Evolutionary conservation across 2,329 filamentous ascomycete genomes (phyloP).

Genomic region (Aspergillus unguis): DNA sequence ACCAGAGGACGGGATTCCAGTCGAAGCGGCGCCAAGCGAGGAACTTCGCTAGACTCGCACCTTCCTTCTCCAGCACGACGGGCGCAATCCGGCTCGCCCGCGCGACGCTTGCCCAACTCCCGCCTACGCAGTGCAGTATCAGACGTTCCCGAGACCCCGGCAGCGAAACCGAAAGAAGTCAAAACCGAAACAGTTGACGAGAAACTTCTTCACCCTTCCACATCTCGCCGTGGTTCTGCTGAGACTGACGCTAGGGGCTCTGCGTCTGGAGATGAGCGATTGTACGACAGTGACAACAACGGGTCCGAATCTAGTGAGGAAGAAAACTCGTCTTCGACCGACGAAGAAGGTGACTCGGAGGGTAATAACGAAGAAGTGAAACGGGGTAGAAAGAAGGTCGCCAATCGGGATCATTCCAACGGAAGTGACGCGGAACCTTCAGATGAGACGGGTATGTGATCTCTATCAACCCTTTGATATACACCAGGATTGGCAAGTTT

Average conservation of each 20-base stretch:
- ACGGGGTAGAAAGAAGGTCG: slow-evolving; percentile 27
- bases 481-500: no score
- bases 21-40: slow-evolving; percentile 40
- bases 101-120: slow-evolving; percentile 48
- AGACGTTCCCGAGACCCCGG: slow-evolving; percentile 66
- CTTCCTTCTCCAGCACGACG: slow-evolving; percentile 18
- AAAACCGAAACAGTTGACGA: slow-evolving; percentile 2
- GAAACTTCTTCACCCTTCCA: slow-evolving; percentile 9
- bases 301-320: slow-evolving; percentile 64
- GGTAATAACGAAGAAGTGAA: slow-evolving; percentile 32
- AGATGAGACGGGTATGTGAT: slow-evolving; percentile 11
- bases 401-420: slow-evolving; percentile 20
- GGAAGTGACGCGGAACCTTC: slow-evolving; percentile 8
- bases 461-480: not conserved
- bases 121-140: slow-evolving; percentile 47
- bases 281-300: slow-evolving; percentile 64
- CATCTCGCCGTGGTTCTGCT: slow-evolving; percentile 27
- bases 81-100: slow-evolving; percentile 34
- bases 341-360: slow-evolving; percentile 54
- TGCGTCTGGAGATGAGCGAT: slow-evolving; percentile 52
- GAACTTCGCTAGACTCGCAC: slow-evolving; percentile 38
- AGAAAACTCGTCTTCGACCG: slow-evolving; percentile 55
- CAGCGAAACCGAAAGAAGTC: slow-evolving; percentile 1
- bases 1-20: slow-evolving; percentile 35
- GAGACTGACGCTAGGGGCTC: slow-evolving; percentile 38